These are phyloP conservation scores for Aspergillus sp. DNA, from an alignment of 2,329 filamentous ascomycete genomes.

Conservation along the genomic window DNA sequence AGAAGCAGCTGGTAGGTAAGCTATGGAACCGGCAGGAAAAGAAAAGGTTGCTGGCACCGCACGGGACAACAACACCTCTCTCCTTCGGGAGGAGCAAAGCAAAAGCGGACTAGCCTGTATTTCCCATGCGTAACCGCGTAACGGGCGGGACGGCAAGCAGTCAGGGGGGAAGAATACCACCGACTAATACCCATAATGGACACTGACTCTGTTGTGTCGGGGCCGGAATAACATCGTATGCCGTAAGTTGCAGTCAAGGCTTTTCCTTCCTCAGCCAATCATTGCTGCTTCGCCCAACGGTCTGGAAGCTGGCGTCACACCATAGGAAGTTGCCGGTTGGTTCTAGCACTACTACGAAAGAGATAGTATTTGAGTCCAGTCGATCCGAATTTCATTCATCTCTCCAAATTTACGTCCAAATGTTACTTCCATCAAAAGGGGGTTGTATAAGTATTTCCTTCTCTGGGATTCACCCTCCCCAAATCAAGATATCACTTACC, in stretches of 20 bases:
- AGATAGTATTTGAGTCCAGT: not conserved
- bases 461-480: not conserved
- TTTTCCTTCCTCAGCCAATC: not conserved
- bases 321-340: conserved; percentile 2
- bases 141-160: not conserved
- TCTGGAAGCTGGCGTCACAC: conserved; percentile 5
- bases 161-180: not conserved
- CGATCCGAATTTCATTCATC: not conserved
- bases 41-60: not conserved
- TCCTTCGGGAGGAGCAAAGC: not conserved
- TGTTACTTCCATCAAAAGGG: too few species aligned
- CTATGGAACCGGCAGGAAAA: not conserved
- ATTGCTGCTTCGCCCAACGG: conserved; percentile 2
- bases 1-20: not conserved
- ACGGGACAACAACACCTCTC: not conserved
- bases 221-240: conserved; percentile 1
- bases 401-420: too few species aligned
- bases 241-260: not conserved
- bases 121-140: not conserved
- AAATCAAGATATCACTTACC: not conserved
- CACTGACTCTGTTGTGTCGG: too few species aligned
- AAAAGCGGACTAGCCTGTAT: not conserved
- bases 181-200: too few species aligned
- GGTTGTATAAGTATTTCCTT: too few species aligned
- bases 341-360: not conserved